A percentile compares a stretch with the other conserved stretches of the same genome.
Evolutionary conservation across 768 basidiomycete species (phyloP).

Genomic region (Crucibulum laeve): DNA sequence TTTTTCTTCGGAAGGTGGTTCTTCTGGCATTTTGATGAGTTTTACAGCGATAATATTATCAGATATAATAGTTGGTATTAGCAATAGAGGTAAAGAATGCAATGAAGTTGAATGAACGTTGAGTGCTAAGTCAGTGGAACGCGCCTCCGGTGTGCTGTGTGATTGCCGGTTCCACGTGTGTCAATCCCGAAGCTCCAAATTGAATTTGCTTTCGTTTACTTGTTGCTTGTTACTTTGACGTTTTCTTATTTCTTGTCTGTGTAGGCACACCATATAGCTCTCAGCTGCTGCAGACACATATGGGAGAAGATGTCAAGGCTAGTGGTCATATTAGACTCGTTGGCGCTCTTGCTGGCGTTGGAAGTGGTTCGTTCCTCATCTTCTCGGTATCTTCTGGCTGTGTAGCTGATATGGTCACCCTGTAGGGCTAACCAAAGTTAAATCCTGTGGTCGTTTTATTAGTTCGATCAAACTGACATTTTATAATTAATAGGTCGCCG

Average conservation of each 20-base stretch:
- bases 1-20: conserved; percentile 35
- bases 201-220: too few relatives aligned
- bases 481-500: conserved; percentile 46
- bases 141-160: too few relatives aligned
- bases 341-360: conserved; percentile 55
- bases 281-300: conserved; percentile 12
- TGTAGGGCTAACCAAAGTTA: conserved; percentile 50
- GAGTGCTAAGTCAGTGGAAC: too few relatives aligned
- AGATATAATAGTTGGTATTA: too few relatives aligned
- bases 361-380: conserved; percentile 43
- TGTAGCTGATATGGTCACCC: conserved; percentile 3
- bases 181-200: too few relatives aligned
- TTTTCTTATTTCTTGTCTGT: conserved; percentile 1
- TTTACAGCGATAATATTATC: too few relatives aligned
- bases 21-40: conserved; percentile 16
- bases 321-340: conserved; percentile 42
- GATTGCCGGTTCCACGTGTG: too few relatives aligned
- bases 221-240: too few relatives aligned
- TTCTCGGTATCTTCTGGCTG: background rate
- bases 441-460: background rate
- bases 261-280: background rate
- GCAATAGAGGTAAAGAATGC: too few relatives aligned
- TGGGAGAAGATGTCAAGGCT: conserved; percentile 24
- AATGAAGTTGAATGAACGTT: too few relatives aligned
- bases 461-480: background rate